Percentiles rank a stretch among this genome's conserved stretches.
These are phyloP conservation scores for Combretum micranthum DNA, from an alignment of 345 rosid genomes.

Conservation along the genomic window DNA sequence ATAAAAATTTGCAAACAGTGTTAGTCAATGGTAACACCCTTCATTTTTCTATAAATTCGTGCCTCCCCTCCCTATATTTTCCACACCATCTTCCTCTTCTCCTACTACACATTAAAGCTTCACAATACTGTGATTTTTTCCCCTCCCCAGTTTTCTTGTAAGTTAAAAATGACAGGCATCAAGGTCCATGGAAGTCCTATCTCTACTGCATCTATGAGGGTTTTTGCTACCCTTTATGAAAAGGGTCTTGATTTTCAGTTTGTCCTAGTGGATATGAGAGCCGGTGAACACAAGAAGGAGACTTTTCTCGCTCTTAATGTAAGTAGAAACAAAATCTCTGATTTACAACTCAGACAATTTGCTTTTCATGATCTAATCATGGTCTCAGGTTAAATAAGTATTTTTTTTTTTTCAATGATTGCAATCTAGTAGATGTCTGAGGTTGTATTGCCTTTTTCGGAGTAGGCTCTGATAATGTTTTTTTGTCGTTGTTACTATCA, in stretches of 20 bases:
- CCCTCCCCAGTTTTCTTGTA: too few relatives aligned
- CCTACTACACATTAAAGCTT: too few relatives aligned
- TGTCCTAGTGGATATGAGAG: slow-evolving; percentile 10
- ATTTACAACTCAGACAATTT: not conserved
- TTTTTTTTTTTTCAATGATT: slow-evolving; percentile 14
- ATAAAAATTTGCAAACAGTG: too few relatives aligned
- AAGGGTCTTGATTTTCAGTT: slow-evolving; percentile 25
- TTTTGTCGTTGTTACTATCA: slow-evolving; percentile 21
- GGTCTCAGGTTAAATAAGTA: too few relatives aligned
- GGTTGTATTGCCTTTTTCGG: not conserved
- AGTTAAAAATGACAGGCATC: slow-evolving; percentile 1
- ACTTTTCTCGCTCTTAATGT: slow-evolving; percentile 22
- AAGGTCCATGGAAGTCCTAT: slow-evolving; percentile 10
- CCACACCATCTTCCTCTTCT: too few relatives aligned
- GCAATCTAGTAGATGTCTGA: not conserved
- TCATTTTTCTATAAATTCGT: too few relatives aligned
- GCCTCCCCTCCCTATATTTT: too few relatives aligned
- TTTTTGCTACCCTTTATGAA: slow-evolving; percentile 18
- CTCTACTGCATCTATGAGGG: slow-evolving; percentile 15
- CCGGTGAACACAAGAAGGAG: slow-evolving; percentile 24
- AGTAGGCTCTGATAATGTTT: not conserved
- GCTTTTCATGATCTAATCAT: not conserved
- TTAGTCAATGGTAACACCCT: too few relatives aligned
- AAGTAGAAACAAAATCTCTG: not conserved
- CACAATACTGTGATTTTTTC: too few relatives aligned